Evolutionary conservation across 2,329 filamentous ascomycete species (phyloP).

Genomic region (Alternaria ethzedia): DNA sequence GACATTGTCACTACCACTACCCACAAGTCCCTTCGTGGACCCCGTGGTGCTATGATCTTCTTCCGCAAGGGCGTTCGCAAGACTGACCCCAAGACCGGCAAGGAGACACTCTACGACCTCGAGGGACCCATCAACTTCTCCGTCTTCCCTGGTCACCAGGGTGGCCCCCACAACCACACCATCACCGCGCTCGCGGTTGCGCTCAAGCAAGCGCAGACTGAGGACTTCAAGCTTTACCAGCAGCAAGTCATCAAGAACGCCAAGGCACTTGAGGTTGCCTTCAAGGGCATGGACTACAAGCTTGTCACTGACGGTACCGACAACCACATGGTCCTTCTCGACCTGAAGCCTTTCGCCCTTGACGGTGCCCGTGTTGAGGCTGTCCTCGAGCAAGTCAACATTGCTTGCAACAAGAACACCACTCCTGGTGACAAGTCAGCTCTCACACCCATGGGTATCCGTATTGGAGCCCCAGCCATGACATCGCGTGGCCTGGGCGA

Average conservation of each 20-base stretch:
- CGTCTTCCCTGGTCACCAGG: conserved; percentile 97
- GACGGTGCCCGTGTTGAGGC: conserved; percentile 91
- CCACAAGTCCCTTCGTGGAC: conserved; percentile 95
- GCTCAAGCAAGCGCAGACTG: conserved; percentile 87
- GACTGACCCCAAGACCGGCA: conserved; percentile 83
- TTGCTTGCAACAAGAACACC: conserved; percentile 99
- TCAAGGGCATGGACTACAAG: conserved; percentile 72
- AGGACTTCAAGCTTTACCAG: conserved; percentile 93
- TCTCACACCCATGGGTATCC: conserved; percentile 87
- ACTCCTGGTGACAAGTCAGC: conserved; percentile 95
- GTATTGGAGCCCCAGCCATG: conserved; percentile 97
- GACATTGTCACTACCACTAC: conserved; percentile 98
- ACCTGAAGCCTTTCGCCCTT: conserved; percentile 85
- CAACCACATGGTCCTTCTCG: conserved; percentile 93
- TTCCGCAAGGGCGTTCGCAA: conserved; percentile 90
- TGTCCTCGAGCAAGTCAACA: conserved; percentile 88
- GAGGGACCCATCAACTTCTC: conserved; percentile 94
- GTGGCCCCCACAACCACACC: conserved; percentile 98
- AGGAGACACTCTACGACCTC: conserved; percentile 86
- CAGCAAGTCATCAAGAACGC: conserved; percentile 88
- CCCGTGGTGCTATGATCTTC: conserved; percentile 97
- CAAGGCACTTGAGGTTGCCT: conserved; percentile 81
- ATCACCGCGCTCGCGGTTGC: conserved; percentile 95
- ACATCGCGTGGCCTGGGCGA: conserved; percentile 92
- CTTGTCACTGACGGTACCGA: conserved; percentile 94